Base-by-base conservation (phyloP, 106 monocot species). In the Dioscorea alata region DNA sequence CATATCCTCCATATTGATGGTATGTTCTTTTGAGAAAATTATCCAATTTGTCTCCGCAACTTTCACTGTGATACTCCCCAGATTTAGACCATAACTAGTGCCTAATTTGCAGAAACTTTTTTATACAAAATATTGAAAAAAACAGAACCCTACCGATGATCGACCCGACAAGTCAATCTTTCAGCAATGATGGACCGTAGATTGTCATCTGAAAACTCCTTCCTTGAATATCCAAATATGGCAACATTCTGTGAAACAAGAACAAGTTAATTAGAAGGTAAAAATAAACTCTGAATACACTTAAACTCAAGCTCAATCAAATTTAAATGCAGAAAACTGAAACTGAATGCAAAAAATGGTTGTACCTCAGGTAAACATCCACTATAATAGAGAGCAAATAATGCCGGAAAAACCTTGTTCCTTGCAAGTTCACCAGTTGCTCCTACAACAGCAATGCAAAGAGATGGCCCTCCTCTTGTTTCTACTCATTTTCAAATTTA, bases 221-320 rank as follows among this genome's bases (percentile, higher is more conserved):
- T 93, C 65, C 93, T 86, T 13, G 93, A 93, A 69, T 93, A 93
- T 59, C 93, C 93, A 86, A 89, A 89, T 76, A 93, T 93, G 64
- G 83, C 83, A 54, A 93, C 89, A 82, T 86, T 81, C 89, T 93
- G 78, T 68, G 81, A 75, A 68, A n/a, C 23, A 42, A 54, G 23
- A 54, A 61, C 13, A 16, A 25, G 63, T 32, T 4, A 42, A 22
- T 42, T 42, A 21, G 9, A 33, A 15, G 4, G 24, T 23, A 22
- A 23, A 60, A 23, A 23, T 60, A 2, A 6, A 42, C 42, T 42
- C 42, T 42, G 4, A 42, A 10, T 8, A 6, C 2, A 42, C 42
- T 28, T 8, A 6, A 42, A 42, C 42, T 28, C 3, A 1, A 28
- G 28, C 28, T 28, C 28, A 28, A 28, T 3, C 2, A 42, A 42